phyloP scores from a whole-genome alignment of 1,284 basidiomycete species.

The Athelia psychrophila region DNA sequence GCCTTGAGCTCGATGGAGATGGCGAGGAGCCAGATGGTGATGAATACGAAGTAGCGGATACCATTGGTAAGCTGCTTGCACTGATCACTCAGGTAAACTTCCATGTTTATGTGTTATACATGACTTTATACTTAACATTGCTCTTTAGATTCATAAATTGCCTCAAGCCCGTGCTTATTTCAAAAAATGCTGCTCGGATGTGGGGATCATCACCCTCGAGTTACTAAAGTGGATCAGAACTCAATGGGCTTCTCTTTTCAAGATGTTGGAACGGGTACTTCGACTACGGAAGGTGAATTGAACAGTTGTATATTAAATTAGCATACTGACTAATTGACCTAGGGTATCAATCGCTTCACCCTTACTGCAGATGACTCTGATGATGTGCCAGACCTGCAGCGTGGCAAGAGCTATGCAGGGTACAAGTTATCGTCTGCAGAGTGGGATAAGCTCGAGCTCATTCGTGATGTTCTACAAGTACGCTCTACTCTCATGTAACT shows the following conservation, averaged over 20 bases:
- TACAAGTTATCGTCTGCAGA: constrained; percentile 13
- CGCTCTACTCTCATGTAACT: background rate
- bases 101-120: background rate
- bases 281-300: background rate
- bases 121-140: background rate
- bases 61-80: constrained; percentile 3
- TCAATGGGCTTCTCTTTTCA: constrained; percentile 23
- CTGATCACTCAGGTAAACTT: constrained; percentile 2
- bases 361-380: constrained; percentile 18
- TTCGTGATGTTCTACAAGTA: constrained; percentile 22
- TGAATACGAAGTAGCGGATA: constrained; percentile 2
- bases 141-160: constrained; percentile 18
- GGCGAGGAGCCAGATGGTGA: constrained; percentile 2
- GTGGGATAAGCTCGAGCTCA: constrained; percentile 16
- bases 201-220: constrained; percentile 10
- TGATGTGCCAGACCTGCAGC: constrained; percentile 16
- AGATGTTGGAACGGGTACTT: constrained; percentile 11
- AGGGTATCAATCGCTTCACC: constrained; percentile 21
- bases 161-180: constrained; percentile 24
- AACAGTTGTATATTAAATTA: background rate
- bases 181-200: constrained; percentile 13
- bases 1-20: background rate
- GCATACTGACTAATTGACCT: constrained; percentile 10
- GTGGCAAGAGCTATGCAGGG: constrained; percentile 12
- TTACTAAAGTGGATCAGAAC: constrained; percentile 23